Base-by-base conservation (phyloP, 2,329 filamentous ascomycete species). In the Xylariaceae sp. region DNA sequence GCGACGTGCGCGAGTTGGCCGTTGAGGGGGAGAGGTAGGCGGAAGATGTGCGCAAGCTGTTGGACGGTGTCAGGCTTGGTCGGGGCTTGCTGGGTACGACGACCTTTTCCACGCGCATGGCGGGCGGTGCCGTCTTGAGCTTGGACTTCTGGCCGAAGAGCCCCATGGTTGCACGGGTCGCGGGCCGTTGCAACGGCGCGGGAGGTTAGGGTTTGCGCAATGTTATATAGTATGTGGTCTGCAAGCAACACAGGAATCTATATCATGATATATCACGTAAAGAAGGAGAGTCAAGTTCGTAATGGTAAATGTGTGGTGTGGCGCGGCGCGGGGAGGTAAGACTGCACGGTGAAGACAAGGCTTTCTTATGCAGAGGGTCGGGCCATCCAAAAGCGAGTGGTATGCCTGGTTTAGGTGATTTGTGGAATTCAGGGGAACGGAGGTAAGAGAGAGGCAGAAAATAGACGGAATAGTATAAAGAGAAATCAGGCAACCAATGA, bases 61-160 rank as follows among this genome's bases (percentile, higher is more conserved):
- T 63, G 26, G 36, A 43, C 17, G 67, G 55, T 9, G 60, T 62
- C 6, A 63, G 60, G 44, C 36, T 61, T 11, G 73, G 66, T 46
- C 69, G 64, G 14, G 66, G 60, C 53, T 69, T 67, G 28, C 71
- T 57, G 37, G 73, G 76, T 66, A 83, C 74, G 50, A 76, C 72
- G 55, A 83, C 79, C 62, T 79, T 80, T 68, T 84, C 80, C 66
- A 82, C 79, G 58, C 80, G 78, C 65, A 83, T 78, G 58, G 76
- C 77, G 54, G 79, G 77, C 50, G 77, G 75, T 60, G 80, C 77
- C 62, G 77, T 73, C 71, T 83, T 82, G 73, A 82, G 78, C 68
- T 82, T 84, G 61, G 74, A 70, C 56, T 77, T 78, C 56, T 75
- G 70, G 62, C 73, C 72, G 56, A 78, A 73, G 58, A 78, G 75